These are phyloP conservation scores for Volvox africanus DNA, from an alignment of 139 green algal genomes.

Conservation along the genomic window DNA sequence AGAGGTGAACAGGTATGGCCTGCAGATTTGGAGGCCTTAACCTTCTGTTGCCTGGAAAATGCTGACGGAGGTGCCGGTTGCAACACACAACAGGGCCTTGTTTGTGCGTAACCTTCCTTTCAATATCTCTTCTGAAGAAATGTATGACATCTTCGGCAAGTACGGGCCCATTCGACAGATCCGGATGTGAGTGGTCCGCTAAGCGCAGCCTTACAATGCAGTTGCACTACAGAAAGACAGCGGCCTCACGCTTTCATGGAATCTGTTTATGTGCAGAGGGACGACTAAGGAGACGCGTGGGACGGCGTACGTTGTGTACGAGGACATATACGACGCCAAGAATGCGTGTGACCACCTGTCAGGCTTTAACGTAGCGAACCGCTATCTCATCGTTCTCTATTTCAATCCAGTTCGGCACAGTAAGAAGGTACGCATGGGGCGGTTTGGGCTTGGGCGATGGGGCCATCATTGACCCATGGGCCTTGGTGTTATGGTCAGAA, in stretches of 20 bases:
- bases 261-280: conserved; percentile 63
- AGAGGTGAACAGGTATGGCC: conserved; percentile 55
- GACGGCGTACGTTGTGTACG: conserved; percentile 98
- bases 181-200: conserved; percentile 72
- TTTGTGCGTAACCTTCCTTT: conserved; percentile 98
- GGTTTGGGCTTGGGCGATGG: background rate
- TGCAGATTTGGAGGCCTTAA: background rate
- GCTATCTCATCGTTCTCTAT: conserved; percentile 91
- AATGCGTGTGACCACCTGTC: conserved; percentile 85
- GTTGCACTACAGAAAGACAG: background rate
- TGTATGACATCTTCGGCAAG: conserved; percentile 96
- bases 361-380: conserved; percentile 96
- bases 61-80: background rate
- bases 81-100: conserved; percentile 65
- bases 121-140: conserved; percentile 95
- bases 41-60: background rate
- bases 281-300: conserved; percentile 93
- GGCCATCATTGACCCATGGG: too few relatives aligned
- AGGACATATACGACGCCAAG: conserved; percentile 99
- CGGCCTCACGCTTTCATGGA: background rate
- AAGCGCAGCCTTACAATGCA: background rate
- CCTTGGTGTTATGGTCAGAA: too few relatives aligned
- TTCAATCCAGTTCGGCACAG: conserved; percentile 84
- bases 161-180: conserved; percentile 97
- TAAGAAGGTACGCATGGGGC: conserved; percentile 82